Conservation (phyloP, 2,329 filamentous ascomycete species). For the Xylaria sp. region DNA sequence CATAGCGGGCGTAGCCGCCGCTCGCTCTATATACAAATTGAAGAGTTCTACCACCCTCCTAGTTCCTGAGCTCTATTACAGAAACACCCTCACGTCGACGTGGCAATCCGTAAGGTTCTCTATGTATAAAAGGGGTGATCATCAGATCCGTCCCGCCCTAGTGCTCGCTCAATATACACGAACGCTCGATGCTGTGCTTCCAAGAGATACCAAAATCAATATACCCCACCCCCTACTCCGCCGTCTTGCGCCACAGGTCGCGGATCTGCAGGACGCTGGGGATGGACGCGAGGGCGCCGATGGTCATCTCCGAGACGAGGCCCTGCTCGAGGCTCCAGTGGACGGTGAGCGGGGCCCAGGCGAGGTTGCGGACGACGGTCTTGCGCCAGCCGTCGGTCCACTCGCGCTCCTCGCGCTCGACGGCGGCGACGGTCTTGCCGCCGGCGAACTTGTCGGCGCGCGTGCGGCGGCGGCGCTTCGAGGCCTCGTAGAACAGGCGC, state of each 20-base stretch:
- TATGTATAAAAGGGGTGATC: background rate
- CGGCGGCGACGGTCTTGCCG: conserved; percentile 46
- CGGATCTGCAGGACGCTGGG: conserved; percentile 41
- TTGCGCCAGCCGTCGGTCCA: conserved; percentile 64
- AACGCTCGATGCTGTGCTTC: background rate
- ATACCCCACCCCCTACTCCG: conserved; percentile 27
- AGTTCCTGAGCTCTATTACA: background rate
- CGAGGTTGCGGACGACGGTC: conserved; percentile 70
- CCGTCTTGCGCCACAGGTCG: conserved; percentile 42
- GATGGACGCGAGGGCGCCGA: conserved; percentile 62
- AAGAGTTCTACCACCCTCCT: background rate
- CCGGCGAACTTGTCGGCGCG: conserved; percentile 47
- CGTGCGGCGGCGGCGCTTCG: conserved; percentile 43
- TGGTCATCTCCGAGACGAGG: conserved; percentile 60
- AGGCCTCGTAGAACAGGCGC: conserved; percentile 60
- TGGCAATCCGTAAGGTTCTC: background rate
- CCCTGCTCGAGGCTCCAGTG: conserved; percentile 81
- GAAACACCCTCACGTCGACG: background rate
- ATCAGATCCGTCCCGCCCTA: too few species aligned
- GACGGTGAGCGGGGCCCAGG: conserved; percentile 81
- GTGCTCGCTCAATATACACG: background rate
- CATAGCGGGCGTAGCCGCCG: background rate
- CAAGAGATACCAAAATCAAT: background rate
- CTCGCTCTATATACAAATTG: conserved; percentile 3
- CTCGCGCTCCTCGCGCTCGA: conserved; percentile 43